Evolutionary conservation across 495 filamentous ascomycete genomes (phyloP), one percentile per base, ranked within the genome.

Genomic region (Hypoxylon rickii): DNA sequence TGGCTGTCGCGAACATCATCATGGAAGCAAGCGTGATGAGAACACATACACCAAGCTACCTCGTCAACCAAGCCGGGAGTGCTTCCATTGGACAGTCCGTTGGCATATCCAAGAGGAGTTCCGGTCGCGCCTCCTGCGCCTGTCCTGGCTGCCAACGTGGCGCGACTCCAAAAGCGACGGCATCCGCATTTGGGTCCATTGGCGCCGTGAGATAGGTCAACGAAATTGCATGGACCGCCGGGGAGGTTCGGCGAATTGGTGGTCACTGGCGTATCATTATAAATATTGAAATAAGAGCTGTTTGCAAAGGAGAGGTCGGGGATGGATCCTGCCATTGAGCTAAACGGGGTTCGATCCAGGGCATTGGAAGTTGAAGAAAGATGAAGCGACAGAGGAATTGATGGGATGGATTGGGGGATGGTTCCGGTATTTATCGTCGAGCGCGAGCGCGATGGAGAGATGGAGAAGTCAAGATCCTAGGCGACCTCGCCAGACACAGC

Each of bases 11-110:
- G 70, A 46, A 68, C 33, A 53, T 76, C 70, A 58, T 86, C 81
- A 63, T 89, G 86, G 63, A 81, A 88, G 67, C 86, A 89, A 24
- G 86, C 86, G 76, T 89, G 86, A 66, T 89, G 86, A 11, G 79
- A 80, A 61, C 86, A 89, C 72, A 86, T 81, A 74, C 86, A 89
- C 69, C 79, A 79, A 37, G 75, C 75, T n/a, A 63, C 70, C 29
- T 75, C 65, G 17, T 72, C 71, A 3, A 58, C 62, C 37, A 43
- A 47, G 41, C 26, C 51, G 13, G 44, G 47, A 22, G 58, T 32
- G 46, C 51, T 51, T 45, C 55, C 55, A 55, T 55, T 41, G 3
- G 46, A 19, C 57, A 59, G 58, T 57, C 53, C 57, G 61, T 50
- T 61, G 48, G 51, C 47, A 59, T 50, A 65, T 49, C 55, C 67